Evolutionary conservation across 2,329 filamentous ascomycete species (phyloP), one percentile per base, ranked within the genome.

Genomic region (Sporothrix brasiliensis): DNA sequence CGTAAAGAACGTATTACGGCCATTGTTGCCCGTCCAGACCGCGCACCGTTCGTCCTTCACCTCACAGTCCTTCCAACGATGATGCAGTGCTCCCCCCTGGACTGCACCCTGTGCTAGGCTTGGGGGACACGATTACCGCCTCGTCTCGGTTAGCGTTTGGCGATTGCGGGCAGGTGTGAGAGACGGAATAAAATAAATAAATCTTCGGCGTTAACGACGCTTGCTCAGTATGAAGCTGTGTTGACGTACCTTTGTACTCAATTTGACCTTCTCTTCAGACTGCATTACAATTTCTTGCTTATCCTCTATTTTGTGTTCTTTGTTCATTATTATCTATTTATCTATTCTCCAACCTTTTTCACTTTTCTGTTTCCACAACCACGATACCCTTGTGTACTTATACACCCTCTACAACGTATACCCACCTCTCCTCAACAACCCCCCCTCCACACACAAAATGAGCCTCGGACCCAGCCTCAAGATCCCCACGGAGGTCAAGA

Each of bases 391-490:
- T 49, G 24, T 63, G 13, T 63, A n/a, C 27, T 30, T 56, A 24
- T 47, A 27, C 13, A 30, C 27, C 11, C 9, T 63, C 9, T 24
- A 7, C 34, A 41, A 19, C 16, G 3, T 19, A 19, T 19, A 19
- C 39, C 21, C 60, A 52, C 27, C 39, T 21, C n/a, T n/a, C 41
- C 4, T 11, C 27, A 13, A 49, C 44, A 66, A 39, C 34, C 44
- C 9, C 9, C 44, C 21, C n/a, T 67, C 27, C 9, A 9, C 30
- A 77, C 76, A 75, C 30, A 77, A 73, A 77, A 73, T 75, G 56
- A 74, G 75, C 13, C 73, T 78, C 44, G 75, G 74, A 14, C 72
- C 75, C 30, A 71, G 70, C 47, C 68, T 75, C 49, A 76, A 77
- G 30, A 71, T 34, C 61, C 27, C 41, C 39, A 10, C 70, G 67